These are phyloP conservation scores for Calonectria hawksworthii DNA, from an alignment of 2,329 filamentous ascomycete species.

Conservation along the genomic window DNA sequence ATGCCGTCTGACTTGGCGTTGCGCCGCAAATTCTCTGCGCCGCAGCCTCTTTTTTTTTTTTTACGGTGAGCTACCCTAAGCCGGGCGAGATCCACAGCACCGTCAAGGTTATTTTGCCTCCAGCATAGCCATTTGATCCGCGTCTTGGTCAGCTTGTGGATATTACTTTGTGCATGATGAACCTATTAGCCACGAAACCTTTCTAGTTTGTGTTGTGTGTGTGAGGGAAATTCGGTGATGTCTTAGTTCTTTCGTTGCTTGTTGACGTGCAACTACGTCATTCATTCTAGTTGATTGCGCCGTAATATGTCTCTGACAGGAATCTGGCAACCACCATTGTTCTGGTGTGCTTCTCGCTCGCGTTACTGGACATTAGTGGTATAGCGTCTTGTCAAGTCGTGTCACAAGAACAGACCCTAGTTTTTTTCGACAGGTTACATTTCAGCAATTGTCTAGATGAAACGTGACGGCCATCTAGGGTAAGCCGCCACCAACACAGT, in stretches of 20 bases:
- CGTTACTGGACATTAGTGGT: background rate
- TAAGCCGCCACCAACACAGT: background rate
- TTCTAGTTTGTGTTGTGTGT: background rate
- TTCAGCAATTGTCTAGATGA: background rate
- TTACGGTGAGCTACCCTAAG: background rate
- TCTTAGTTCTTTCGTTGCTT: background rate
- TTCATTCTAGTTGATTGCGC: no score
- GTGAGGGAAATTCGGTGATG: background rate
- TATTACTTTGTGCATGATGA: background rate
- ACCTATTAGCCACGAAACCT: background rate
- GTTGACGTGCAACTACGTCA: background rate
- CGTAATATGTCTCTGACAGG: background rate
- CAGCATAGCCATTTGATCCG: background rate
- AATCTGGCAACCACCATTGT: no score
- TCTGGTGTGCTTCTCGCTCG: background rate
- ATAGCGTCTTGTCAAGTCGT: background rate
- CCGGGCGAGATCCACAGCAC: background rate
- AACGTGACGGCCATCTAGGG: background rate
- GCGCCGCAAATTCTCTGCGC: background rate
- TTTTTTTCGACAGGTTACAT: background rate
- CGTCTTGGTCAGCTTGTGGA: background rate
- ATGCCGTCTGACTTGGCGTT: background rate
- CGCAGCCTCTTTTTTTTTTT: background rate
- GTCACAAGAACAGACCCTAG: background rate
- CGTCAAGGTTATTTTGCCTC: background rate